These are phyloP conservation scores for Kickxella alabastrina DNA, from an alignment of 192 early-diverging fungal genomes.

Conservation along the genomic window DNA sequence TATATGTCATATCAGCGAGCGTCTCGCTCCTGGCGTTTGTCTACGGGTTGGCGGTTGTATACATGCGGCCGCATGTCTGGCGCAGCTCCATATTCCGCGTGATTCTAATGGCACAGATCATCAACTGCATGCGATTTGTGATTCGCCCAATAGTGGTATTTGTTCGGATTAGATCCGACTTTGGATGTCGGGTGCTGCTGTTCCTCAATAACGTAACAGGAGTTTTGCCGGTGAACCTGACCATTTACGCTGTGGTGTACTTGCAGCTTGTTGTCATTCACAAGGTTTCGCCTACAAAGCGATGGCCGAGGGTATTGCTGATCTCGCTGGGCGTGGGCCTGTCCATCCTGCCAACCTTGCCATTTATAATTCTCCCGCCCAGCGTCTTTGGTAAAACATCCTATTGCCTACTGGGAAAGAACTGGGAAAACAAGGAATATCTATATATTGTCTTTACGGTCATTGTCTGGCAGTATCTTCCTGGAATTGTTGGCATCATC, in stretches of 20 bases:
- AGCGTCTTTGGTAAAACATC: not conserved
- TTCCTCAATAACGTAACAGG: conserved; percentile 17
- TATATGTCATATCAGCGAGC: conserved; percentile 3
- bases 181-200: conserved; percentile 21
- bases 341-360: conserved; percentile 14
- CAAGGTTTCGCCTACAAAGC: conserved; percentile 20
- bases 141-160: conserved; percentile 14
- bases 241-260: conserved; percentile 34
- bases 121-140: conserved; percentile 28
- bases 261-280: conserved; percentile 37
- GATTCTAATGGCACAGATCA: conserved; percentile 21
- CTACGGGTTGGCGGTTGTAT: not conserved
- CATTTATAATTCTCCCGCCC: conserved; percentile 12
- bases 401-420: conserved; percentile 4
- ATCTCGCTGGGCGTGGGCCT: conserved; percentile 9
- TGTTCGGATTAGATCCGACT: conserved; percentile 1
- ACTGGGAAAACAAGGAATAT: conserved; percentile 5
- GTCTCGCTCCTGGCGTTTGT: not conserved
- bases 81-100: conserved; percentile 27
- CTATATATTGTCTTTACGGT: conserved; percentile 7
- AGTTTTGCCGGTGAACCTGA: conserved; percentile 6
- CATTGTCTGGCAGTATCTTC: conserved; percentile 23
- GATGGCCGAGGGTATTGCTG: conserved; percentile 16
- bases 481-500: conserved; percentile 24
- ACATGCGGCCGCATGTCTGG: not conserved